Evolutionary conservation across 805 yeast species (phyloP).

Genomic region (Phaffomyces antillensis): DNA sequence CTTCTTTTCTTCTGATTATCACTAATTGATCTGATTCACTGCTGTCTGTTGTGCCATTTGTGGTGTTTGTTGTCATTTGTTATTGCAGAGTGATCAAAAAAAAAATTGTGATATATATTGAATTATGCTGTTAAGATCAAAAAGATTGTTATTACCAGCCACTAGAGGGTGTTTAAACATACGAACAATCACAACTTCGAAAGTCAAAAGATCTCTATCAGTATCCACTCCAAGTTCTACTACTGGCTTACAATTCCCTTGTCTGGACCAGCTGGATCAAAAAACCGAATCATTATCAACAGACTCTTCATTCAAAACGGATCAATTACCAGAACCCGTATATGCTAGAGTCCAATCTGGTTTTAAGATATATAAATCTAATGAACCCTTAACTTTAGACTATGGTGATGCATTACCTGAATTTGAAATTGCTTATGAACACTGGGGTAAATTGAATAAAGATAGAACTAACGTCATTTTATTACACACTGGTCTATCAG

Average conservation of each 20-base stretch:
- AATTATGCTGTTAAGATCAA: too few species aligned
- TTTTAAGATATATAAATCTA: conserved; percentile 48
- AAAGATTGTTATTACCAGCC: too few species aligned
- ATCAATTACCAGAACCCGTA: conserved; percentile 77
- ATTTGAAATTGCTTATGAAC: conserved; percentile 82
- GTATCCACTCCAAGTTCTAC: neutral
- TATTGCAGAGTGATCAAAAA: too few species aligned
- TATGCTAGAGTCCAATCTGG: conserved; percentile 67
- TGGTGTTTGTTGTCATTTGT: too few species aligned
- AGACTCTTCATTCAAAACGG: conserved; percentile 13
- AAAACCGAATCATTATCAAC: conserved; percentile 30
- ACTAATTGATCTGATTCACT: too few species aligned
- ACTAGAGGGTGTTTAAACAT: neutral
- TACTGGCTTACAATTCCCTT: conserved; percentile 65
- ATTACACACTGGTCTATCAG: conserved; percentile 86
- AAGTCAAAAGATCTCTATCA: conserved; percentile 6
- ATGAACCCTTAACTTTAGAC: conserved; percentile 63
- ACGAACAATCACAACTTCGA: conserved; percentile 7
- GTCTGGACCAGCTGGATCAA: conserved; percentile 69
- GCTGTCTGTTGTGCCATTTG: too few species aligned
- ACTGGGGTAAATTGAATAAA: conserved; percentile 75
- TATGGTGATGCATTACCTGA: conserved; percentile 73
- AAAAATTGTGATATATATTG: too few species aligned
- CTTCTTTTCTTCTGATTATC: too few species aligned
- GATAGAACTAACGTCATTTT: conserved; percentile 66